Base-by-base conservation (phyloP, 768 basidiomycete genomes). In the Amylocystis lapponica region DNA sequence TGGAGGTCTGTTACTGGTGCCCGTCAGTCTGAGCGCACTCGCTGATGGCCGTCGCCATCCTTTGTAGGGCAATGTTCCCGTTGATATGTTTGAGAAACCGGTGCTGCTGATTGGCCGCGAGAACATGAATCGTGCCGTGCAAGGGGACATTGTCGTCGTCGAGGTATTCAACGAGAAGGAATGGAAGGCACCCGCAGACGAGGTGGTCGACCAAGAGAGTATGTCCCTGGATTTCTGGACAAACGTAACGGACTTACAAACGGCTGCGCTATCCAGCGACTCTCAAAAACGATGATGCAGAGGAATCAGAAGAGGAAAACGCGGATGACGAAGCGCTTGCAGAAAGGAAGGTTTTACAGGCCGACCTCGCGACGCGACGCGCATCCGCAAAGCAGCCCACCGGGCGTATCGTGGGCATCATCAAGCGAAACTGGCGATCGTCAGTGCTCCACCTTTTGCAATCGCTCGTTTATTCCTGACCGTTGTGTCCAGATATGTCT, bases 401-500 rank as follows among this genome's bases (percentile, higher is more conserved):
- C 0, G 96, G 96, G 9, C 78, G 80, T 21, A 73, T 98, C 4
- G 86, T 97, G 8, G 96, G 96, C 6, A 71, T 98, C 42, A 79
- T 94, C 53, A 96, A 96, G 64, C 78, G 96, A 8, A 94, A 94
- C 56, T 99, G 95, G 95, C 70, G 94, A 56, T 83, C 94, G 79
- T 92, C 65, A 51, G 88, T 76, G 16, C 6, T 17, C n/a, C 38
- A 29, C 5, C 31, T 4, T 5, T 33, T 13, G 54, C 42, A 10
- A 27, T 16, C 14, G 13, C 22, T 19, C 12, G 13, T 26, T 13
- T 34, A 20, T 17, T 19, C 11, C 10, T 26, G 5, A 9, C 27
- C 22, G 29, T 20, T 23, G 11, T 36, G 25, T 27, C 27, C 55
- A 90, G 87, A 31, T 90, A 90, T 57, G 95, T 98, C 27, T 97